Conservation (phyloP, 805 yeast species). For the Myxozyma nipponensis region DNA sequence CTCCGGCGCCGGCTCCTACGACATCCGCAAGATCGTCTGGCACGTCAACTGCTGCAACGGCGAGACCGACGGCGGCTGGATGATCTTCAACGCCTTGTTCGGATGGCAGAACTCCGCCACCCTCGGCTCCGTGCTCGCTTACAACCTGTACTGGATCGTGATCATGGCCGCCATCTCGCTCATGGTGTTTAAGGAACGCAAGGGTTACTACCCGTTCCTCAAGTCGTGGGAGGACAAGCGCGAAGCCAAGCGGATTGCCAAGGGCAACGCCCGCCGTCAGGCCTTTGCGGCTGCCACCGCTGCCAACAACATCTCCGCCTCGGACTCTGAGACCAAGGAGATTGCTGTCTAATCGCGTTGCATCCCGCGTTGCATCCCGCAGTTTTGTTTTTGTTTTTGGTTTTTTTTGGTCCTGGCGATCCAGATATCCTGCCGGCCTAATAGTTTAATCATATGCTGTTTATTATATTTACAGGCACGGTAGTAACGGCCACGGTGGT, state of each 20-base stretch:
- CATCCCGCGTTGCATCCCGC: background rate
- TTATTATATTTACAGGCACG: too few species aligned
- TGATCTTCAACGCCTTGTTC: slow-evolving; percentile 84
- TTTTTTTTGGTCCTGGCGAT: too few species aligned
- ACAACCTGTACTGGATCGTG: slow-evolving; percentile 82
- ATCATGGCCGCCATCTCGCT: slow-evolving; percentile 52
- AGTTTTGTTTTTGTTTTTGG: too few species aligned
- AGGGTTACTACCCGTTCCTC: slow-evolving; percentile 42
- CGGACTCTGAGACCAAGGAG: background rate
- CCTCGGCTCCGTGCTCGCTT: slow-evolving; percentile 82
- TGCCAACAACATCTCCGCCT: background rate
- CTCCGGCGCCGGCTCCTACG: slow-evolving; percentile 92
- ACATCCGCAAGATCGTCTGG: slow-evolving; percentile 76
- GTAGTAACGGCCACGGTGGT: too few species aligned
- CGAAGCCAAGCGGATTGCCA: slow-evolving; percentile 12
- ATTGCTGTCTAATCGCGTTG: background rate
- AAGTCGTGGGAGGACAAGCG: slow-evolving; percentile 11
- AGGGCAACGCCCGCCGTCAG: background rate
- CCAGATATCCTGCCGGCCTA: too few species aligned
- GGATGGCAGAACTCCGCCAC: slow-evolving; percentile 97
- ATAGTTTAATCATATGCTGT: too few species aligned
- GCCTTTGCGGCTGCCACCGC: background rate
- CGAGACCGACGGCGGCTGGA: slow-evolving; percentile 90
- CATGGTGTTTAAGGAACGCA: slow-evolving; percentile 79
- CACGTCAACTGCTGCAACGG: slow-evolving; percentile 98